Conservation (phyloP, 805 yeast genomes). For the Lachancea quebecensis region DNA sequence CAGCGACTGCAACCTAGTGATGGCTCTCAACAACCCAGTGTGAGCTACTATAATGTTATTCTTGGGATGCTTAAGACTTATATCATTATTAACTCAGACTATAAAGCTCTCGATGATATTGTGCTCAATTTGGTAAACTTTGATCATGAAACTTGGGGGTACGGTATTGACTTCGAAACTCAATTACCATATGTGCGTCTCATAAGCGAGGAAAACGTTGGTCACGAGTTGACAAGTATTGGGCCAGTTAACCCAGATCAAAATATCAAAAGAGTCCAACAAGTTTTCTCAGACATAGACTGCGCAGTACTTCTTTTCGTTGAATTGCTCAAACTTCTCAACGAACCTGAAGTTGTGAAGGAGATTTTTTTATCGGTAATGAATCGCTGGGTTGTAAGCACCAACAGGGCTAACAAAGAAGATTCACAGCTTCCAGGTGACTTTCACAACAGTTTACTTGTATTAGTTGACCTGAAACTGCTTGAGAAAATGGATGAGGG, state of each 20-base stretch:
- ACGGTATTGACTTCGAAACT: constrained; percentile 31
- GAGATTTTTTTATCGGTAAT: constrained; percentile 45
- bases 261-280: constrained; percentile 19
- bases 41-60: constrained; percentile 29
- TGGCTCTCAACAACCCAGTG: constrained; percentile 9
- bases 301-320: constrained; percentile 36
- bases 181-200: constrained; percentile 31
- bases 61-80: constrained; percentile 31
- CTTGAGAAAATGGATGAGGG: constrained; percentile 54
- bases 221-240: constrained; percentile 3
- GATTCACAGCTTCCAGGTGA: constrained; percentile 15
- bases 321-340: constrained; percentile 42
- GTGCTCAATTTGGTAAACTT: constrained; percentile 29
- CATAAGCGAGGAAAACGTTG: constrained; percentile 4
- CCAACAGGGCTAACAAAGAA: neutral
- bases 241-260: constrained; percentile 1
- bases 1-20: constrained; percentile 17
- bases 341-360: constrained; percentile 39
- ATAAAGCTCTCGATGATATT: constrained; percentile 21
- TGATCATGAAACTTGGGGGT: constrained; percentile 33
- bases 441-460: constrained; percentile 44
- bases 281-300: constrained; percentile 40
- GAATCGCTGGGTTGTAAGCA: constrained; percentile 49
- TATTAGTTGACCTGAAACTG: constrained; percentile 54
- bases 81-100: constrained; percentile 26